These are phyloP conservation scores for Mimosa bimucronata DNA, from an alignment of 306 rosid genomes.

Conservation along the genomic window DNA sequence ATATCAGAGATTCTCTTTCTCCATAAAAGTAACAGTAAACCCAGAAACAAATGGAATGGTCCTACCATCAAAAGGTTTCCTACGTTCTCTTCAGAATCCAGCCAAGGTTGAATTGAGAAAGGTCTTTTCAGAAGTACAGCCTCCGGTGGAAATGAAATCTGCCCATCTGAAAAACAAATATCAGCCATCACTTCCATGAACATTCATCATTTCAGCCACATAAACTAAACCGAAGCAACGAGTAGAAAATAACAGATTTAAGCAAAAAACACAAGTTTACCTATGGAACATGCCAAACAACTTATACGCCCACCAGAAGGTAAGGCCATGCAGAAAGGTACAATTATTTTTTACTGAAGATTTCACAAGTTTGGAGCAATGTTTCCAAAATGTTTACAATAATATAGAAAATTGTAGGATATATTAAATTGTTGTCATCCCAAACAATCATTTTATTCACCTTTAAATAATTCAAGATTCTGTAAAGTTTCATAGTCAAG, in stretches of 20 bases:
- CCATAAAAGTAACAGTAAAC: slow-evolving; percentile 19
- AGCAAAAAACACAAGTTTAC: not conserved
- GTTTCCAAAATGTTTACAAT: slow-evolving; percentile 5
- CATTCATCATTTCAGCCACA: slow-evolving; percentile 18
- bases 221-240: slow-evolving; percentile 7
- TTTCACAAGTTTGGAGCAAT: not conserved
- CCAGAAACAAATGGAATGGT: slow-evolving; percentile 27
- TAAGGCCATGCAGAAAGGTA: slow-evolving; percentile 13
- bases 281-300: not conserved
- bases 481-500: slow-evolving; percentile 69
- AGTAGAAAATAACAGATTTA: slow-evolving; percentile 23
- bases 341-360: not conserved
- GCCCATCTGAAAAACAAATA: slow-evolving; percentile 55
- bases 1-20: slow-evolving; percentile 18
- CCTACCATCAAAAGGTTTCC: slow-evolving; percentile 85
- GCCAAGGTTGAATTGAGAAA: slow-evolving; percentile 71
- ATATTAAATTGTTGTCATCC: not conserved
- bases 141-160: slow-evolving; percentile 60
- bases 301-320: not conserved
- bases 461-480: slow-evolving; percentile 63
- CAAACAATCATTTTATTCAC: slow-evolving; percentile 39
- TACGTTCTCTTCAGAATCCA: slow-evolving; percentile 64
- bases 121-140: slow-evolving; percentile 63
- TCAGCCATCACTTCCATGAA: slow-evolving; percentile 24
- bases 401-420: not conserved